Evolutionary conservation across 495 filamentous ascomycete species (phyloP).

Genomic region (Platismatia glauca): DNA sequence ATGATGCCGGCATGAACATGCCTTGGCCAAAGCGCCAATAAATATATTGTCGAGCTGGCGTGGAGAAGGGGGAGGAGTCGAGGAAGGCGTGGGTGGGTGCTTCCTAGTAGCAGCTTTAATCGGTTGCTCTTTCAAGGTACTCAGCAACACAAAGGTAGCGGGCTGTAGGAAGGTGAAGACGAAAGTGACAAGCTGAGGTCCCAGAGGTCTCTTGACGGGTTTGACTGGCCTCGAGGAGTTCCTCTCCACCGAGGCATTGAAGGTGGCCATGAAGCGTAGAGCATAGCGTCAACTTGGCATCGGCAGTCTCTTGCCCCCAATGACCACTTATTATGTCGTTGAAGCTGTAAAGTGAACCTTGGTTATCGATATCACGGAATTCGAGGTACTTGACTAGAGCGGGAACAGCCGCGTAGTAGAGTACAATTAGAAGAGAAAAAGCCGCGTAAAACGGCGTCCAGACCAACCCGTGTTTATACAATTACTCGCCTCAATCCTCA

Average conservation of each 20-base stretch:
- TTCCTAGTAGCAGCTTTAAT: constrained; percentile 24
- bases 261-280: constrained; percentile 54
- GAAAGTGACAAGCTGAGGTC: constrained; percentile 34
- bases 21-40: constrained; percentile 55
- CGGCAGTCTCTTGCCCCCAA: neutral
- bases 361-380: neutral
- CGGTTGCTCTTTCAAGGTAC: constrained; percentile 16
- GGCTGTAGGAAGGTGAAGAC: constrained; percentile 29
- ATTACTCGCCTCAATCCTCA: too few species aligned
- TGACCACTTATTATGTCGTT: neutral
- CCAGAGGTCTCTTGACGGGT: constrained; percentile 39
- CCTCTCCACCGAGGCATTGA: constrained; percentile 44
- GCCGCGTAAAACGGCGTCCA: too few species aligned
- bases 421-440: too few species aligned
- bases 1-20: constrained; percentile 53
- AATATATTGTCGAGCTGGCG: constrained; percentile 47
- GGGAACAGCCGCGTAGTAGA: neutral
- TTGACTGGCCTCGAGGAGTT: constrained; percentile 41
- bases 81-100: constrained; percentile 29
- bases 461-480: too few species aligned
- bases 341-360: neutral
- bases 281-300: constrained; percentile 47
- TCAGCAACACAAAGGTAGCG: constrained; percentile 5
- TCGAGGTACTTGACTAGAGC: neutral
- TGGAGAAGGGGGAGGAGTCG: constrained; percentile 31